Percentiles rank a stretch among this genome's conserved stretches.
Conservation (phyloP, 331 rosid species). For the Malus hybrid region DNA sequence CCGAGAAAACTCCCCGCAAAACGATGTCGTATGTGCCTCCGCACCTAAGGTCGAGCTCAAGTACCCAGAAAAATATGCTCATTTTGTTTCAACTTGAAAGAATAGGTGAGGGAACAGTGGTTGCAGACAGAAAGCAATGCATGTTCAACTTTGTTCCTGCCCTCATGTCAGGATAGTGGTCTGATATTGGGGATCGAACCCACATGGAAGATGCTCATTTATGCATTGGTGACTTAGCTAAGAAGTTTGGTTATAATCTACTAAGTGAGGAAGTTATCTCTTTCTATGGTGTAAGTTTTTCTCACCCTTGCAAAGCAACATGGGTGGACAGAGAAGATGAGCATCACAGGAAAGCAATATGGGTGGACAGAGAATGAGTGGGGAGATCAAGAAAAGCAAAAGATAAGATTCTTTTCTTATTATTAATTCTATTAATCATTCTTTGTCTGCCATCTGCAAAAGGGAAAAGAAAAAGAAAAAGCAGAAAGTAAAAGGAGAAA, state of each 20-base stretch:
- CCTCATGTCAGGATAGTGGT: conserved; percentile 87
- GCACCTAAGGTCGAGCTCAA: conserved; percentile 51
- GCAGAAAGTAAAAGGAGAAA: no score
- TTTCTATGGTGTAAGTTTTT: conserved; percentile 71
- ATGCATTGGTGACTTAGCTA: conserved; percentile 70
- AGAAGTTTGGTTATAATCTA: conserved; percentile 41
- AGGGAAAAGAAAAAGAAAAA: no score
- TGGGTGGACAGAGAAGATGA: no score
- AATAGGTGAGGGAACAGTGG: conserved; percentile 65
- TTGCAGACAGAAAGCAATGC: conserved; percentile 42
- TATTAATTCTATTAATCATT: no score
- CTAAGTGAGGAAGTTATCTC: conserved; percentile 55
- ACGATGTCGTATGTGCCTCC: conserved; percentile 93
- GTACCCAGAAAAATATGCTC: conserved; percentile 2
- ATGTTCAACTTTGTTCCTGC: conserved; percentile 37
- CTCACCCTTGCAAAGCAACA: neutral
- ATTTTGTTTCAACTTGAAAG: conserved; percentile 55
- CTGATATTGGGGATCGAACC: conserved; percentile 67
- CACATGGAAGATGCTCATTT: conserved; percentile 85
- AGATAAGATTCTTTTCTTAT: no score
- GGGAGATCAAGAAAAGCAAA: no score
- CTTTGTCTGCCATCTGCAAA: no score
- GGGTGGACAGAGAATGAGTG: no score
- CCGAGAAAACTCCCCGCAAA: conserved; percentile 6
- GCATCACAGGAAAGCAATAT: no score